Evolutionary conservation across 371 early-diverging fungal species (phyloP).

Genomic region (Circinella umbellata): DNA sequence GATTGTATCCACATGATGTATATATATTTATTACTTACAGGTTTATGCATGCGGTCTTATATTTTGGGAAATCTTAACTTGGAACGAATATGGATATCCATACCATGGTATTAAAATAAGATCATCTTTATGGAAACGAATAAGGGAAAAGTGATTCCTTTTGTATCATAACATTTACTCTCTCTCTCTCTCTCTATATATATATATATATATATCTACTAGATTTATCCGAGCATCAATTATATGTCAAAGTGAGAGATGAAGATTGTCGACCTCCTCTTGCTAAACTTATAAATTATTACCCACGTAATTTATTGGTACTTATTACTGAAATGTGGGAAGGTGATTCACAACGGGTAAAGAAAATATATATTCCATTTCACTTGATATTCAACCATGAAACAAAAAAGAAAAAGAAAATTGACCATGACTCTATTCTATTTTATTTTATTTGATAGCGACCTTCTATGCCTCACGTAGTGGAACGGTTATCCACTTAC

Average conservation of each 20-base stretch:
- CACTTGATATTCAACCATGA: too few relatives aligned
- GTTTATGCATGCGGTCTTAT: conserved; percentile 80
- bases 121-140: too few relatives aligned
- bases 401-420: too few relatives aligned
- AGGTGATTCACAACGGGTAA: conserved; percentile 60
- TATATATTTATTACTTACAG: conserved; percentile 14
- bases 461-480: conserved; percentile 72
- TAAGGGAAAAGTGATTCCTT: too few relatives aligned
- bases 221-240: conserved; percentile 41
- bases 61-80: conserved; percentile 82
- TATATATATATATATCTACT: conserved; percentile 3
- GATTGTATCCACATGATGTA: neutral
- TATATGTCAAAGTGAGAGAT: conserved; percentile 62
- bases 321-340: conserved; percentile 81
- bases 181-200: neutral
- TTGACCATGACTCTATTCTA: neutral
- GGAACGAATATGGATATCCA: conserved; percentile 76
- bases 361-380: neutral
- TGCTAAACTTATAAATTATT: conserved; percentile 53
- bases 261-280: conserved; percentile 64
- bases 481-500: conserved; percentile 62
- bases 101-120: conserved; percentile 55
- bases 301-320: conserved; percentile 62
- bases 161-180: neutral
- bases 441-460: conserved; percentile 35